phyloP scores from a whole-genome alignment of 2,329 filamentous ascomycete species.

The Penicillium capsulatum region DNA sequence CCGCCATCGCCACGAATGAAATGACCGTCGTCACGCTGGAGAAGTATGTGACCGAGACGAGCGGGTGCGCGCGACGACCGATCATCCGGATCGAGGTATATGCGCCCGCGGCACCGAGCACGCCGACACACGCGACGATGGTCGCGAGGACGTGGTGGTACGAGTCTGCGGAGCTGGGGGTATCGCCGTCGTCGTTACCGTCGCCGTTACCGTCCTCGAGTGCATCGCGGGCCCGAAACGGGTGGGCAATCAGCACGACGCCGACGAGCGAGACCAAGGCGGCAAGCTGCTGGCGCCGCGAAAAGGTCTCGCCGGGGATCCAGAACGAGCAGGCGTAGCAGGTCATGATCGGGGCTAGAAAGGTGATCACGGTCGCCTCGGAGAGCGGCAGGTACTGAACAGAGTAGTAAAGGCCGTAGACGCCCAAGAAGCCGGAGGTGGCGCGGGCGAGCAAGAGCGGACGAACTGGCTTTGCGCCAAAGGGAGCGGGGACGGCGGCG shows the following conservation, averaged over 20 bases:
- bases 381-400: slow-evolving; percentile 76
- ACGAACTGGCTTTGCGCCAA: slow-evolving; percentile 64
- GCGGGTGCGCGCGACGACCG: slow-evolving; percentile 70
- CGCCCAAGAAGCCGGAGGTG: slow-evolving; percentile 68
- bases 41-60: slow-evolving; percentile 87
- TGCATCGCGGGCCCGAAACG: slow-evolving; percentile 38
- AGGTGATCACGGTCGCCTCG: slow-evolving; percentile 86
- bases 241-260: slow-evolving; percentile 77
- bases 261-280: slow-evolving; percentile 71
- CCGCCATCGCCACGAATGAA: slow-evolving; percentile 56
- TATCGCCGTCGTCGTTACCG: slow-evolving; percentile 3
- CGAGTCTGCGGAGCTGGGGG: slow-evolving; percentile 46
- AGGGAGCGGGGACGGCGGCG: slow-evolving; percentile 61
- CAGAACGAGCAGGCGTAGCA: slow-evolving; percentile 76
- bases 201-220: slow-evolving; percentile 15
- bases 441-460: slow-evolving; percentile 65
- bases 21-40: slow-evolving; percentile 66
- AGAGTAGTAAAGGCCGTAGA: slow-evolving; percentile 73
- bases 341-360: slow-evolving; percentile 72
- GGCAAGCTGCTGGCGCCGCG: slow-evolving; percentile 69
- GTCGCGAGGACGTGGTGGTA: slow-evolving; percentile 67
- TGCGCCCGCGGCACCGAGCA: slow-evolving; percentile 68
- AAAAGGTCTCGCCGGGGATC: slow-evolving; percentile 69
- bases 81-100: slow-evolving; percentile 77
- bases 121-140: slow-evolving; percentile 68